These are phyloP conservation scores for Raddia distichophylla DNA, from an alignment of 176 grass and related monocot species.

Conservation along the genomic window DNA sequence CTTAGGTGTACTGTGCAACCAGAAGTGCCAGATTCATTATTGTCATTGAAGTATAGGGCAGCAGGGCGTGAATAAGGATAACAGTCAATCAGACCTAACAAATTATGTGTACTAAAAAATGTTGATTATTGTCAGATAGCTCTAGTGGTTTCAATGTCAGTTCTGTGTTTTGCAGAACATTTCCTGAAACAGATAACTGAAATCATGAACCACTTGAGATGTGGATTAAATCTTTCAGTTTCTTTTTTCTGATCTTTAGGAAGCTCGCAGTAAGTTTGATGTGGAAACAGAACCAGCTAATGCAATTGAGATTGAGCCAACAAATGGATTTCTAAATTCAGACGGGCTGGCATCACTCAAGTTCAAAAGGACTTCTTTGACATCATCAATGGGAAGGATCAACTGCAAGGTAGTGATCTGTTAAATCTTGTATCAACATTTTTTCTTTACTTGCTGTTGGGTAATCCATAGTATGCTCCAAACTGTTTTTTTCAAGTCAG, in stretches of 20 bases:
- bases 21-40: constrained; percentile 18
- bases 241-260: constrained; percentile 52
- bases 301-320: constrained; percentile 78
- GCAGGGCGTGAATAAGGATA: not conserved
- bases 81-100: not conserved
- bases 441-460: constrained; percentile 29
- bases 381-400: constrained; percentile 69
- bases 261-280: constrained; percentile 91
- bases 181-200: constrained; percentile 1
- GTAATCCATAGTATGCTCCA: not conserved
- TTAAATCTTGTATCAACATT: not conserved
- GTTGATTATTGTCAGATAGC: not conserved
- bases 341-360: constrained; percentile 68
- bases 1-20: constrained; percentile 13
- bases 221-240: constrained; percentile 14
- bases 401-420: constrained; percentile 79
- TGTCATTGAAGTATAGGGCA: not conserved
- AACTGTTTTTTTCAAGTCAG: not conserved
- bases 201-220: constrained; percentile 28
- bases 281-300: constrained; percentile 76
- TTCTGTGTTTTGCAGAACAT: not conserved
- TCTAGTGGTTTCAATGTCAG: constrained; percentile 20
- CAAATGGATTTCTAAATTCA: constrained; percentile 58
- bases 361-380: constrained; percentile 63
- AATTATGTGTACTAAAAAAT: not conserved